Percentiles rank a stretch among this genome's conserved stretches.
Evolutionary conservation across 306 rosid genomes (phyloP).

Genomic region (Casuarina cunninghamiana): DNA sequence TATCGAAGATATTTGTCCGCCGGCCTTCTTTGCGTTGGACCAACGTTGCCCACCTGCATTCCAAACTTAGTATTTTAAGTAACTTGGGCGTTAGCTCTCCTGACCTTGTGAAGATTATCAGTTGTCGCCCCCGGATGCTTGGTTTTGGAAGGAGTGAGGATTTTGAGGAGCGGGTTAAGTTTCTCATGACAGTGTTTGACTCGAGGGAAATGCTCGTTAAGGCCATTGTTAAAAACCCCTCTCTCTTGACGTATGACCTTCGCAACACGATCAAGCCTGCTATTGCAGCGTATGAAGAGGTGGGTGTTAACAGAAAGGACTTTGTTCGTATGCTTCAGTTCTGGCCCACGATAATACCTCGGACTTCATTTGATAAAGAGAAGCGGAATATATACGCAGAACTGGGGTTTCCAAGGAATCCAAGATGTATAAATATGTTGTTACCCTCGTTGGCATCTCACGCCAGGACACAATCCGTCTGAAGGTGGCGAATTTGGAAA

Average conservation of each 20-base stretch:
- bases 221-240: conserved; percentile 74
- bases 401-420: conserved; percentile 33
- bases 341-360: not conserved
- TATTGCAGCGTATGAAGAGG: conserved; percentile 41
- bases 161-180: not conserved
- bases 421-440: conserved; percentile 62
- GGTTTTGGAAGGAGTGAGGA: no score
- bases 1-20: conserved; percentile 40
- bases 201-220: conserved; percentile 54
- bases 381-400: not conserved
- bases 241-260: conserved; percentile 48
- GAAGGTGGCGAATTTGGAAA: conserved; percentile 53
- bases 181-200: conserved; percentile 56
- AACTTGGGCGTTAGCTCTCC: conserved; percentile 34
- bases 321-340: conserved; percentile 53
- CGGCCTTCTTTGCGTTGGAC: conserved; percentile 47
- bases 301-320: conserved; percentile 25
- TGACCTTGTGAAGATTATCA: no score
- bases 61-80: conserved; percentile 46
- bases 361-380: not conserved
- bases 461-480: conserved; percentile 58
- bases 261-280: conserved; percentile 37
- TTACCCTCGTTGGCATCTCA: conserved; percentile 66
- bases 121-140: no score
- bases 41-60: conserved; percentile 37